phyloP scores from a whole-genome alignment of 495 filamentous ascomycete genomes.

The Clavariopsis aquatica region DNA sequence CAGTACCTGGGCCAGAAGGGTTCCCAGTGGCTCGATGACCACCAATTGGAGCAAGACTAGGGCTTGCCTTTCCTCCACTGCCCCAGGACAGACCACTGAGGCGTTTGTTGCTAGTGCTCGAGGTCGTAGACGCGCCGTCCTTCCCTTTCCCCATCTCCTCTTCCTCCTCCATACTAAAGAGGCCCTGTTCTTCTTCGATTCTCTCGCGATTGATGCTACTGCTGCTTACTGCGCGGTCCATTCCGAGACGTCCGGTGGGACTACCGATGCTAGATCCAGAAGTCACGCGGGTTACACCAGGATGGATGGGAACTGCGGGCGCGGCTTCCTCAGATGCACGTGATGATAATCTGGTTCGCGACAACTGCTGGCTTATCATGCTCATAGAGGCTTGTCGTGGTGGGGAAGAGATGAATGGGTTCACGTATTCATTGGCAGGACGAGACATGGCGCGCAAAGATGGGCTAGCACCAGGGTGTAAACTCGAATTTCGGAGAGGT shows the following conservation, averaged over 20 bases:
- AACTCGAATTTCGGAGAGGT: conserved; percentile 82
- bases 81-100: conserved; percentile 34
- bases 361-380: conserved; percentile 52
- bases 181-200: conserved; percentile 46
- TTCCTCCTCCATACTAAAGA: conserved; percentile 48
- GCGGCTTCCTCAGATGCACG: conserved; percentile 30
- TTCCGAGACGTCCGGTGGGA: conserved; percentile 27
- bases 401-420: conserved; percentile 65
- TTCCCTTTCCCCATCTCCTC: conserved; percentile 33
- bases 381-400: conserved; percentile 57
- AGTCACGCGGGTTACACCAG: conserved; percentile 29
- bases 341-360: conserved; percentile 47
- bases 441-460: conserved; percentile 61
- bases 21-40: conserved; percentile 23
- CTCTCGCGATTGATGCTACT: conserved; percentile 40
- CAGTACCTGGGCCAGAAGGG: conserved; percentile 7
- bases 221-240: conserved; percentile 44
- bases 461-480: conserved; percentile 63
- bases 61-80: conserved; percentile 26
- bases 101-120: conserved; percentile 29
- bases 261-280: conserved; percentile 33
- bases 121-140: conserved; percentile 28
- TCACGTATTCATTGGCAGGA: conserved; percentile 57
- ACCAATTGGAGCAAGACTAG: conserved; percentile 35
- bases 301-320: conserved; percentile 24